Percentiles rank a stretch among this genome's conserved stretches.
Conservation (phyloP, 352 stramenopile species). For the Globisporangium camurandrum region DNA sequence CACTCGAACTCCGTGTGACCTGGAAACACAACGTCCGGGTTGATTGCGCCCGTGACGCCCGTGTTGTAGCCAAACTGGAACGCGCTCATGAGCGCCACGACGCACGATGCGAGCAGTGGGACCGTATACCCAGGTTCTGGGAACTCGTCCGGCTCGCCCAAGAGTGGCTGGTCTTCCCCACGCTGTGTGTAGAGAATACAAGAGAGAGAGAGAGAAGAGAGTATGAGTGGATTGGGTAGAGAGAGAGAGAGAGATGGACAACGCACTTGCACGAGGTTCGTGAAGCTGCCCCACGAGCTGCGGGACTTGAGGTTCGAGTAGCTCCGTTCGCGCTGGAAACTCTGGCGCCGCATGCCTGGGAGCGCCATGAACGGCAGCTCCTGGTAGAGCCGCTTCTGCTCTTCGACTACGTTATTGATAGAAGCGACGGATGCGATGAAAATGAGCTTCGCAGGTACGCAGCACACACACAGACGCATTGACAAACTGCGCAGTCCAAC, state of each 20-base stretch:
- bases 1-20: slow-evolving; percentile 56
- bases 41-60: slow-evolving; percentile 57
- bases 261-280: slow-evolving; percentile 34
- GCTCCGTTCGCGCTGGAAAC: slow-evolving; percentile 63
- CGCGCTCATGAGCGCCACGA: slow-evolving; percentile 57
- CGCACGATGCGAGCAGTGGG: slow-evolving; percentile 56
- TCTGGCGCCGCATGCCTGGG: slow-evolving; percentile 60
- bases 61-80: slow-evolving; percentile 78
- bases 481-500: not conserved
- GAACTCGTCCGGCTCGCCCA: slow-evolving; percentile 47
- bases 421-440: not conserved
- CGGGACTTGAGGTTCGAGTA: slow-evolving; percentile 60
- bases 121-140: slow-evolving; percentile 59
- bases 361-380: slow-evolving; percentile 68
- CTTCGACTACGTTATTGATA: slow-evolving; percentile 30
- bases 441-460: not conserved
- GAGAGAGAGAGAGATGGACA: not conserved
- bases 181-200: slow-evolving; percentile 15
- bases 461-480: not conserved
- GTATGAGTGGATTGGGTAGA: not conserved
- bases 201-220: not conserved
- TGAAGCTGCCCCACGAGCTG: slow-evolving; percentile 51
- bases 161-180: slow-evolving; percentile 66
- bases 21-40: slow-evolving; percentile 51
- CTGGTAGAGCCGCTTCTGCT: slow-evolving; percentile 68